Percentiles rank a stretch among this genome's conserved stretches.
Conservation (phyloP, 2,329 filamentous ascomycete genomes). For the Hirsutella rhossiliensis region DNA sequence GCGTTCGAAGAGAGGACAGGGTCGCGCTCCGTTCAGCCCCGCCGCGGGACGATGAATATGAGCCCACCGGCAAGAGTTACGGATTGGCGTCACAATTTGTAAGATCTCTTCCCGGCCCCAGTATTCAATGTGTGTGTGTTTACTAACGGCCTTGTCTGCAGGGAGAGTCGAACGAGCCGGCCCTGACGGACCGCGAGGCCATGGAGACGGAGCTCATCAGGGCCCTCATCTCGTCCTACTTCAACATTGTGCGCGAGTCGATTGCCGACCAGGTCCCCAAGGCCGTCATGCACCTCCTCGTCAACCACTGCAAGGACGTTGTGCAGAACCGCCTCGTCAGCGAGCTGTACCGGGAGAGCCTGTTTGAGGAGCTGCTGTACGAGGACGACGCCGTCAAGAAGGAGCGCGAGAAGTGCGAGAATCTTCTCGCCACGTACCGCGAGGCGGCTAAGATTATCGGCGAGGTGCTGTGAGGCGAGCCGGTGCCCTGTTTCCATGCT, state of each 20-base stretch:
- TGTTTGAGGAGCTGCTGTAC: conserved; percentile 89
- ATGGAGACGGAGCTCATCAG: conserved; percentile 97
- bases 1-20: conserved; percentile 61
- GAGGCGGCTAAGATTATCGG: conserved; percentile 98
- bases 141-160: conserved; percentile 13
- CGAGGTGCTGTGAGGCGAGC: conserved; percentile 61
- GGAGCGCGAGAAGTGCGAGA: conserved; percentile 97
- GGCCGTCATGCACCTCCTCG: conserved; percentile 95
- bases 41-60: conserved; percentile 29
- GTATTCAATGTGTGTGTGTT: neutral
- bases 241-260: conserved; percentile 97
- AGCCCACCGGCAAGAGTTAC: conserved; percentile 25
- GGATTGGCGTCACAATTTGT: conserved; percentile 44
- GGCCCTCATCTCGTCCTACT: conserved; percentile 93
- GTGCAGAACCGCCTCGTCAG: conserved; percentile 95
- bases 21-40: conserved; percentile 36
- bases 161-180: conserved; percentile 60
- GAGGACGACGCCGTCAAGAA: conserved; percentile 97
- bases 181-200: conserved; percentile 86
- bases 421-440: conserved; percentile 85
- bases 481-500: neutral
- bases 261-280: conserved; percentile 98
- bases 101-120: conserved; percentile 20
- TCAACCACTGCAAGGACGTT: conserved; percentile 96
- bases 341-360: conserved; percentile 81